Base-by-base conservation (phyloP, 352 stramenopile species). In the Globisporangium paddicum region DNA sequence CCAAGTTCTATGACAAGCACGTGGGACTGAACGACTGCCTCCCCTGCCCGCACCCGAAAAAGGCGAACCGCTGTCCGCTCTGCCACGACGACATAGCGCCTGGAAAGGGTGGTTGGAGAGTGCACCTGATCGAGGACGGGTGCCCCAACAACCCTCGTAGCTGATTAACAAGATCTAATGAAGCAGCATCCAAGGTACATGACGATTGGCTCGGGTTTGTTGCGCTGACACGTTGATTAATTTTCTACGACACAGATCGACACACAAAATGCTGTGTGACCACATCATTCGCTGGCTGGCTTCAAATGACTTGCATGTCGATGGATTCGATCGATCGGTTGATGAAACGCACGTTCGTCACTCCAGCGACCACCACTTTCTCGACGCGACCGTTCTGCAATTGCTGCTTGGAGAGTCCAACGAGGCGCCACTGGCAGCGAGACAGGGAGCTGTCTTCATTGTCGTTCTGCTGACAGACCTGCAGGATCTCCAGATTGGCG, bases 1-100 rank as follows among this genome's bases (percentile, higher is more conserved):
- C 66, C 23, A 90, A 90, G 63, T 95, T 91, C 50, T 94, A 75
- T 51, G 80, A 93, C 53, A 85, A 91, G 46, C 87, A 96, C 59
- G 81, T 93, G 16, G 67, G 63, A 0, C 67, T 90, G 13, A 82
- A 87, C 45, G 85, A 95, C 67, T 95, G 85, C 30, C 68, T 75
- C 10, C 78, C 76, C 32, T 70, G 78, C 18, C 73, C 72, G 5
- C 72, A 81, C 16, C 73, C 82, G 1, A 79, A 88, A 54, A 63
- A 77, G 10, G 82, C 73, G 45, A 93, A 75, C 37, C 82, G 85
- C n/a, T 95, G 85, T 58, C 79, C 85, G 21, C 73, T 95, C 5
- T 95, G 85, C 44, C 85, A 95, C 57, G 79, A 95, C 38, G 73
- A 95, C 57, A 85, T 90, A 23, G 45, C 66, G 1, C 67, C 72